A percentile compares a stretch with the other conserved stretches of the same genome.
Conservation (phyloP, 225 moss, liverwort and hornwort genomes). For the Marchantia polymorpha region DNA sequence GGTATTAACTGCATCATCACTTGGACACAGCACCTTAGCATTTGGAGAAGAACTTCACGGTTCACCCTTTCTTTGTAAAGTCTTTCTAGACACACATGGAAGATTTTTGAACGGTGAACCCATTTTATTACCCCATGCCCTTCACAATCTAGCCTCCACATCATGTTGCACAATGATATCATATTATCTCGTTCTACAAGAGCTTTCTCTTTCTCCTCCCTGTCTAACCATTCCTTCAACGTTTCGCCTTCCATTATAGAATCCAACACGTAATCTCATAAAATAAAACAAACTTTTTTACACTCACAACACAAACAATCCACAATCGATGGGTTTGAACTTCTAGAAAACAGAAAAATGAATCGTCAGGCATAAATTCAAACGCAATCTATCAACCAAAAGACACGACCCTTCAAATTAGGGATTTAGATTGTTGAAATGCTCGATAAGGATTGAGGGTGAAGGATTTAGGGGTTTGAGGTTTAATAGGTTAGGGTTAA, state of each 20-base stretch:
- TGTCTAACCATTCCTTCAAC: constrained; percentile 18
- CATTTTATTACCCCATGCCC: constrained; percentile 21
- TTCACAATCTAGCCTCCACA: constrained; percentile 8
- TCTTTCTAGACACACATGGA: constrained; percentile 6
- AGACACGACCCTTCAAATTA: too few species aligned
- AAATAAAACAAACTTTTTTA: too few species aligned
- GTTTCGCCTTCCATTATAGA: constrained; percentile 22
- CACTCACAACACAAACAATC: too few species aligned
- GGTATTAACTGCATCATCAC: constrained; percentile 21
- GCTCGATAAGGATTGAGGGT: too few species aligned
- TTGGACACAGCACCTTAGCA: constrained; percentile 14
- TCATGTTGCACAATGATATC: constrained; percentile 21
- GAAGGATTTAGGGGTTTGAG: too few species aligned
- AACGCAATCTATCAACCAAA: too few species aligned
- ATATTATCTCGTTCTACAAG: constrained; percentile 9
- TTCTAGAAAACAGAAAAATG: too few species aligned
- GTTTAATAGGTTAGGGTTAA: too few species aligned
- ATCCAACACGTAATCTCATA: too few species aligned
- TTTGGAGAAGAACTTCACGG: constrained; percentile 1
- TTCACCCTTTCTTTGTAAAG: constrained; percentile 9
- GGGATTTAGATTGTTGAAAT: too few species aligned
- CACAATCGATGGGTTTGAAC: too few species aligned
- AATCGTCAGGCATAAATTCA: too few species aligned
- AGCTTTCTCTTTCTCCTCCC: constrained; percentile 21
- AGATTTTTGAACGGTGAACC: not conserved